These are phyloP conservation scores for Arabidopsis hybrid DNA, from an alignment of 441 rosid genomes.

Conservation along the genomic window DNA sequence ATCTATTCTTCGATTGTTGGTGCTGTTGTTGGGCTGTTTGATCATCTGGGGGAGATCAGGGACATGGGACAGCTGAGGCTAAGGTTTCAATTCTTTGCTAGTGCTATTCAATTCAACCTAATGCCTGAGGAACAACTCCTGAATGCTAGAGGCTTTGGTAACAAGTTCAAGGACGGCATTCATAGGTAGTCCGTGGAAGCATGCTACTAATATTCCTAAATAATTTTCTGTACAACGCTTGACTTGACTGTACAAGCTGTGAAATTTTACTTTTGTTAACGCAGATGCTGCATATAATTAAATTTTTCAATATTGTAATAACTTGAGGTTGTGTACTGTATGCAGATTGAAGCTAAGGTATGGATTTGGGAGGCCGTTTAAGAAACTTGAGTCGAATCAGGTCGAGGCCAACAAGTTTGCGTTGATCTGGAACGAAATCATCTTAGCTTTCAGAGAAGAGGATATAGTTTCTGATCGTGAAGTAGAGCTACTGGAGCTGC, in stretches of 20 bases:
- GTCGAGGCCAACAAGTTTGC: conserved; percentile 88
- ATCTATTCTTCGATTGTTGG: conserved; percentile 85
- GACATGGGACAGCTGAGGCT: conserved; percentile 84
- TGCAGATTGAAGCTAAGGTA: conserved; percentile 83
- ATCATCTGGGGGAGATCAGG: conserved; percentile 92
- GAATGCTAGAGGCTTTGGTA: conserved; percentile 72
- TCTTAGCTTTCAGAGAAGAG: conserved; percentile 81
- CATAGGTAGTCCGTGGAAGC: conserved; percentile 50
- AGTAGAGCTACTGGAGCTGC: conserved; percentile 84
- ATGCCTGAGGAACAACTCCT: conserved; percentile 91
- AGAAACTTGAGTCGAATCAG: conserved; percentile 89
- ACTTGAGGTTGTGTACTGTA: conserved; percentile 29
- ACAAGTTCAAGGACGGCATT: conserved; percentile 79
- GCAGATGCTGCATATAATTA: conserved; percentile 3
- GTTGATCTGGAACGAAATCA: conserved; percentile 90
- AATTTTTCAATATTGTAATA: conserved; percentile 26
- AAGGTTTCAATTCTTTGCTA: conserved; percentile 91
- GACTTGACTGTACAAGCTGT: conserved; percentile 22
- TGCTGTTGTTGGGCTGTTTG: conserved; percentile 79
- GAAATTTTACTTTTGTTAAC: not conserved
- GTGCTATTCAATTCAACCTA: conserved; percentile 93
- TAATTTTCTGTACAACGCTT: conserved; percentile 15
- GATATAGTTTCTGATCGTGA: conserved; percentile 86
- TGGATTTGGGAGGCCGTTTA: conserved; percentile 86
- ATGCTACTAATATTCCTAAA: conserved; percentile 22